These are phyloP conservation scores for Chaetomium olivaceum DNA, from an alignment of 2,329 filamentous ascomycete genomes.

Conservation along the genomic window DNA sequence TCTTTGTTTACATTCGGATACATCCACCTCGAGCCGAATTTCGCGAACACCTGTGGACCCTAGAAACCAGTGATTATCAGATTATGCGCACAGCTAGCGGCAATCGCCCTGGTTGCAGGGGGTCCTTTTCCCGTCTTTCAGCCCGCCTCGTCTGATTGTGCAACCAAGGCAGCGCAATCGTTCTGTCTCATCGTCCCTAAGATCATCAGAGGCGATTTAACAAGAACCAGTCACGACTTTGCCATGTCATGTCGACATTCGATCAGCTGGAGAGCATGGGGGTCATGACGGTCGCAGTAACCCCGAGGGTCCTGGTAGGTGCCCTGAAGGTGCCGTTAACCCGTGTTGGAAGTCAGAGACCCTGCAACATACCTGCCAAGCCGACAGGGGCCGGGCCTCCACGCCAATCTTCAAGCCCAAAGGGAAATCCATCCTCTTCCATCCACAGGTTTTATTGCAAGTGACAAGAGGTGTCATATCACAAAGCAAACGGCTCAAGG, in stretches of 20 bases:
- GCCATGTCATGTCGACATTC: not conserved
- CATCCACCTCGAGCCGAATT: constrained; percentile 1
- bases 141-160: constrained; percentile 23
- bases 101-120: constrained; percentile 26
- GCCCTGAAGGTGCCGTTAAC: constrained; percentile 13
- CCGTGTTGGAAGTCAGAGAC: constrained; percentile 14
- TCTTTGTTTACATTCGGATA: constrained; percentile 23
- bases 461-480: not conserved
- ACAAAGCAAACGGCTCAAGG: not conserved
- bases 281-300: not conserved
- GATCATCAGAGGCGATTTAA: constrained; percentile 13
- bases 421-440: not conserved
- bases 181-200: constrained; percentile 7
- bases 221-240: constrained; percentile 5
- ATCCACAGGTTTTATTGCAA: not conserved
- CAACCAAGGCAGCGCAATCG: constrained; percentile 11
- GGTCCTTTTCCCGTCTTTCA: constrained; percentile 19
- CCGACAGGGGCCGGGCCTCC: constrained; percentile 19
- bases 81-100: constrained; percentile 22
- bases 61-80: constrained; percentile 30
- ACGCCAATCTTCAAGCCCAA: constrained; percentile 3
- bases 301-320: not conserved
- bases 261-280: not conserved
- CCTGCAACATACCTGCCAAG: constrained; percentile 19
- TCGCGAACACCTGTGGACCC: not conserved